phyloP scores from a whole-genome alignment of 83 land plant genomes.

The Larix sibirica region DNA sequence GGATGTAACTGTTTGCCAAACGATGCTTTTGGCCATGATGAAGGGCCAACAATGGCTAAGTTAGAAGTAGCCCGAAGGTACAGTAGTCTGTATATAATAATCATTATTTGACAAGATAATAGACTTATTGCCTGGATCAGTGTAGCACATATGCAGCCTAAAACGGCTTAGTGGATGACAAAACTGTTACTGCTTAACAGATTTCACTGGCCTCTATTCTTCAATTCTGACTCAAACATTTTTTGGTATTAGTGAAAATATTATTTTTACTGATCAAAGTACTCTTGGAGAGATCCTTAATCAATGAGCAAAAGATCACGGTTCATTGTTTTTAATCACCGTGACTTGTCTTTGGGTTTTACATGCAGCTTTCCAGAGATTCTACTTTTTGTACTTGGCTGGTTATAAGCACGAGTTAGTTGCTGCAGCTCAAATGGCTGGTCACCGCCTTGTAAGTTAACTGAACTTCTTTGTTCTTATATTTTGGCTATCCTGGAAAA shows the following conservation, averaged over 20 bases:
- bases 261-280: too few species aligned
- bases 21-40: background rate
- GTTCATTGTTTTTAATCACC: too few species aligned
- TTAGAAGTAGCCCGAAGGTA: too few species aligned
- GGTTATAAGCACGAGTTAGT: conserved; percentile 44
- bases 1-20: background rate
- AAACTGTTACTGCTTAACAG: too few species aligned
- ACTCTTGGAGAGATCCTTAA: too few species aligned
- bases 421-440: conserved; percentile 29
- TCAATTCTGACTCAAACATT: too few species aligned
- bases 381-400: conserved; percentile 45
- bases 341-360: background rate
- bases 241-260: too few species aligned
- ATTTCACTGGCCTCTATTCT: too few species aligned
- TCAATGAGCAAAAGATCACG: too few species aligned
- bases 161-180: background rate
- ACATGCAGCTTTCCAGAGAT: conserved; percentile 33
- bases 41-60: too few species aligned
- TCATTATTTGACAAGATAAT: background rate
- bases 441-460: conserved; percentile 34
- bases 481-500: background rate
- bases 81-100: background rate
- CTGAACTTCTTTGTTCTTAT: background rate
- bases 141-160: background rate
- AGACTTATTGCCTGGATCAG: background rate